Conservation (phyloP, 169 alveolate species). For the Perkinsus marinus region DNA sequence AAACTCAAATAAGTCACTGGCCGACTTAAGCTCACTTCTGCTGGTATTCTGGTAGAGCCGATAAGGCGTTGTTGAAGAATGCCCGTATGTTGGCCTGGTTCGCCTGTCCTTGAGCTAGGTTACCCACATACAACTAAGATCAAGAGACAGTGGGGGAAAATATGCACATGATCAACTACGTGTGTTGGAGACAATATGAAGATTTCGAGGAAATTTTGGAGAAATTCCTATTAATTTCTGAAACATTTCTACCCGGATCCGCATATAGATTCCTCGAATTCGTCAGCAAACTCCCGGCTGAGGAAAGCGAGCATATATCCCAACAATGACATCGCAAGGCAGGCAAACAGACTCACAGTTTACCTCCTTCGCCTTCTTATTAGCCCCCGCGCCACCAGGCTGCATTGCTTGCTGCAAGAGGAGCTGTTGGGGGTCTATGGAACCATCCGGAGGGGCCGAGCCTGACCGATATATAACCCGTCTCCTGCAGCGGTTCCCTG, state of each 20-base stretch:
- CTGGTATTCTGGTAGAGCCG: background rate
- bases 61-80: background rate
- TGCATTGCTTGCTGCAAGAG: background rate
- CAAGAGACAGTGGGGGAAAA: too few relatives aligned
- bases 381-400: background rate
- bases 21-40: background rate
- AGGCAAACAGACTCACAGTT: too few relatives aligned
- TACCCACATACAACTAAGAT: background rate
- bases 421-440: background rate
- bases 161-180: too few relatives aligned
- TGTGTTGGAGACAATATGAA: too few relatives aligned
- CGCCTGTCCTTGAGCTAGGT: background rate
- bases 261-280: too few relatives aligned
- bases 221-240: too few relatives aligned
- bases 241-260: too few relatives aligned
- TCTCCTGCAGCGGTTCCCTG: too few relatives aligned
- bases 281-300: too few relatives aligned
- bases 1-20: background rate
- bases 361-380: background rate
- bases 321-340: too few relatives aligned
- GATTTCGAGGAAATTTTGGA: too few relatives aligned
- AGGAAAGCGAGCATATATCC: too few relatives aligned
- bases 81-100: background rate
- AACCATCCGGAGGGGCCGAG: background rate
- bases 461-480: background rate